Conservation (phyloP, 129 eudicot genomes). For the Scalesia atractyloides region DNA sequence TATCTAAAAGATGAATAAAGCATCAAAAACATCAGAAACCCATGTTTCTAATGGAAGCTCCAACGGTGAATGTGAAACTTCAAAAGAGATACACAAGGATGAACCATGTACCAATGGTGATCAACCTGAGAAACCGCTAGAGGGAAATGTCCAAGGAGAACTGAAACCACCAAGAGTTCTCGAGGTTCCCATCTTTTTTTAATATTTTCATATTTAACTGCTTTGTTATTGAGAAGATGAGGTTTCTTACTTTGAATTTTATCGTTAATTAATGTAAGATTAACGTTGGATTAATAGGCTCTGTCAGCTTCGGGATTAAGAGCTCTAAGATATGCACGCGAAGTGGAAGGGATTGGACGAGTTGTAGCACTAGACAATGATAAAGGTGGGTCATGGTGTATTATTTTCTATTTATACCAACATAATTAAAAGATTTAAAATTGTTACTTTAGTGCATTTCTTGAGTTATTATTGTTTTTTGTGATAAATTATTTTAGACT, state of each 20-base stretch:
- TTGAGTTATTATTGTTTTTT: neutral
- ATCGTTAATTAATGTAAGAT: constrained; percentile 12
- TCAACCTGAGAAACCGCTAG: constrained; percentile 42
- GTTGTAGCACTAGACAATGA: constrained; percentile 95
- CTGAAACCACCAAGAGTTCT: constrained; percentile 90
- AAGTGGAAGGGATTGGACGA: constrained; percentile 82
- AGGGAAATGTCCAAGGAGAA: constrained; percentile 57
- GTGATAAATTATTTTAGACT: neutral
- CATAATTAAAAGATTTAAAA: neutral
- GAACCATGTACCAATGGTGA: constrained; percentile 43
- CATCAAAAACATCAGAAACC: constrained; percentile 39
- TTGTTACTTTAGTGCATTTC: neutral
- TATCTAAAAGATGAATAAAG: constrained; percentile 49
- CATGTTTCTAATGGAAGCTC: constrained; percentile 44
- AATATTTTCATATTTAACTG: neutral
- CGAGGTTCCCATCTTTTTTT: constrained; percentile 53
- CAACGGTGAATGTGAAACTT: constrained; percentile 52
- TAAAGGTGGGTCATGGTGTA: constrained; percentile 46
- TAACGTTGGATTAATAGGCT: constrained; percentile 54
- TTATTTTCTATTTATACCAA: neutral
- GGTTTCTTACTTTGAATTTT: neutral
- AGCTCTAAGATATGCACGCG: constrained; percentile 95
- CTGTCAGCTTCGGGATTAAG: constrained; percentile 90
- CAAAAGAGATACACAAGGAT: constrained; percentile 42
- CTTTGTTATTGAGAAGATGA: neutral